Conservation (phyloP, 768 basidiomycete genomes). For the Tricholoma saponaceum region DNA sequence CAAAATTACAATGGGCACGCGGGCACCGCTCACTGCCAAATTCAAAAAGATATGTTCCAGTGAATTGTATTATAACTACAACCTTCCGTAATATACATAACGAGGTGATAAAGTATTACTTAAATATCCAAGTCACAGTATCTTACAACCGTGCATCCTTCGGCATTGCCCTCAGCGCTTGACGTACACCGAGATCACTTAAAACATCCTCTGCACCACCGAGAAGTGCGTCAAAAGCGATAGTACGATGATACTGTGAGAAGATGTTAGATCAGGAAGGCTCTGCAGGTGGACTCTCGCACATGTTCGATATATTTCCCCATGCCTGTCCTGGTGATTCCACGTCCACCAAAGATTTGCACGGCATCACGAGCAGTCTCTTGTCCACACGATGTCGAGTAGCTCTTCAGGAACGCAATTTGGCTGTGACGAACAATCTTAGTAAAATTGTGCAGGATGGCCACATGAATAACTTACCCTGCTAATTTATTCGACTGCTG, state of each 20-base stretch:
- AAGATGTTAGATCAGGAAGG: neutral
- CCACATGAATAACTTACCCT: slow-evolving; percentile 42
- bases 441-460: neutral
- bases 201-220: slow-evolving; percentile 71
- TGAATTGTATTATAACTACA: neutral
- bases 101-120: neutral
- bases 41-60: neutral
- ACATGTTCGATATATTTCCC: slow-evolving; percentile 73
- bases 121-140: neutral
- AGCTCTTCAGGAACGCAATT: slow-evolving; percentile 73
- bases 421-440: slow-evolving; percentile 31
- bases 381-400: slow-evolving; percentile 56
- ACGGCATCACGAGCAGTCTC: slow-evolving; percentile 59
- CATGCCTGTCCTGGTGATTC: slow-evolving; percentile 82
- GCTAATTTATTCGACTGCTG: slow-evolving; percentile 76
- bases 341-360: slow-evolving; percentile 81
- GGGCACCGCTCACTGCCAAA: too few species aligned
- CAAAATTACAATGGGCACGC: neutral
- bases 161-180: slow-evolving; percentile 61
- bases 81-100: neutral
- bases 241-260: slow-evolving; percentile 56
- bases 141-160: slow-evolving; percentile 51
- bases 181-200: slow-evolving; percentile 62
- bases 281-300: slow-evolving; percentile 17
- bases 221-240: slow-evolving; percentile 65